These are phyloP conservation scores for Amanita pseudoporphyria DNA, from an alignment of 768 basidiomycete genomes.

Conservation along the genomic window DNA sequence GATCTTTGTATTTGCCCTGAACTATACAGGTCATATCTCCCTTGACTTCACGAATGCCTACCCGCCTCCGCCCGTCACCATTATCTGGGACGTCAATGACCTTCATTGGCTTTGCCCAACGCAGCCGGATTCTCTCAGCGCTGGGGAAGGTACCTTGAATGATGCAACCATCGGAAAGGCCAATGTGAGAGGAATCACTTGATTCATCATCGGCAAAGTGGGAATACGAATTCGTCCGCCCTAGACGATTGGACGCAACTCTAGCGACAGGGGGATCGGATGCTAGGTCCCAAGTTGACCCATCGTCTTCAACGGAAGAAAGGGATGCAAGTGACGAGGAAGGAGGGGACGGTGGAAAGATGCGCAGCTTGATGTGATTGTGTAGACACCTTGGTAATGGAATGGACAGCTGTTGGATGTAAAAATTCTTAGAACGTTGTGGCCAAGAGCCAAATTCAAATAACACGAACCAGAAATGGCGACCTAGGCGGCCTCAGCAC, in stretches of 20 bases:
- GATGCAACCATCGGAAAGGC: conserved; percentile 50
- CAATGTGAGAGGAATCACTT: conserved; percentile 53
- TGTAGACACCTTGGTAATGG: conserved; percentile 72
- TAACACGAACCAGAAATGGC: conserved; percentile 56
- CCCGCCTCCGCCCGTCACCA: conserved; percentile 50
- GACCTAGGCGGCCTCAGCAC: conserved; percentile 56
- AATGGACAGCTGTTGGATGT: conserved; percentile 50
- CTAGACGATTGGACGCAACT: conserved; percentile 31
- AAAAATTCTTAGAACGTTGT: conserved; percentile 6
- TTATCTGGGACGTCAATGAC: conserved; percentile 32
- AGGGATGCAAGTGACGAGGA: conserved; percentile 62
- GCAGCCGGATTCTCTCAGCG: conserved; percentile 62
- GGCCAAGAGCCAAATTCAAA: neutral
- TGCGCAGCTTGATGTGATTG: conserved; percentile 64
- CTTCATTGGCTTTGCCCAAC: conserved; percentile 66
- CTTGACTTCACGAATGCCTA: conserved; percentile 59
- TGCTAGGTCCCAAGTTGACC: conserved; percentile 61
- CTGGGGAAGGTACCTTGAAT: conserved; percentile 76
- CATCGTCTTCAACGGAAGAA: conserved; percentile 67
- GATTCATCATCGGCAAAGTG: conserved; percentile 79
- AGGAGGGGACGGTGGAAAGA: conserved; percentile 51
- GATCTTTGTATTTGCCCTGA: conserved; percentile 36
- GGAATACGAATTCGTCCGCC: conserved; percentile 51
- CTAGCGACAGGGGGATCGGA: conserved; percentile 71
- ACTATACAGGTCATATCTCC: conserved; percentile 58